Percentiles rank a stretch among this genome's conserved stretches.
These are phyloP conservation scores for Oryza glaberrima DNA, from an alignment of 176 grass and related monocot genomes.

Conservation along the genomic window DNA sequence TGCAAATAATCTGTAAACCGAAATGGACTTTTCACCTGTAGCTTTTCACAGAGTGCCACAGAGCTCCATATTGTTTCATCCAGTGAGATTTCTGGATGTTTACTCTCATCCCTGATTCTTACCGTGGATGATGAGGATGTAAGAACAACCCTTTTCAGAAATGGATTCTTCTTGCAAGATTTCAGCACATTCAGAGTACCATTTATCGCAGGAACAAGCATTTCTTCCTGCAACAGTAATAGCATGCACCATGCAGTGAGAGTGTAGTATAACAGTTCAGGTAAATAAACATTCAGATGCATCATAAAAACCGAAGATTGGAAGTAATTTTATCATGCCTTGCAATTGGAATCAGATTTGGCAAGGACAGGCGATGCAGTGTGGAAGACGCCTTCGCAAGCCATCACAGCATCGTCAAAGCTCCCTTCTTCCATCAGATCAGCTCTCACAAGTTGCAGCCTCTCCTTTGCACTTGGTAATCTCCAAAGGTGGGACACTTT, in stretches of 20 bases:
- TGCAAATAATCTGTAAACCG: neutral
- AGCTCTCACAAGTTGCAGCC: conserved; percentile 71
- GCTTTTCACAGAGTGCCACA: conserved; percentile 70
- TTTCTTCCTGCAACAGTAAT: conserved; percentile 62
- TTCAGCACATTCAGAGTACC: conserved; percentile 84
- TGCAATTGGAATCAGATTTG: conserved; percentile 72
- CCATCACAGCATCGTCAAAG: conserved; percentile 75
- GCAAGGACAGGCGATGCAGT: conserved; percentile 73
- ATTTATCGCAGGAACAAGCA: conserved; percentile 67
- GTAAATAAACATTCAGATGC: neutral
- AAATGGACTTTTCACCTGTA: conserved; percentile 57
- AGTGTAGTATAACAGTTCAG: neutral
- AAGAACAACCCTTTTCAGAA: conserved; percentile 80
- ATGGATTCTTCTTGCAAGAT: conserved; percentile 87
- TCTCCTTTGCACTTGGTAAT: conserved; percentile 71
- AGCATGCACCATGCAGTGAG: neutral
- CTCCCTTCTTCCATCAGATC: conserved; percentile 80
- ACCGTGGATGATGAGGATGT: conserved; percentile 84
- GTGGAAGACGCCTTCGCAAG: conserved; percentile 81
- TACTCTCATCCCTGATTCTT: conserved; percentile 67
- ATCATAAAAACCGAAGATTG: neutral
- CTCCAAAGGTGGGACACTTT: conserved; percentile 84
- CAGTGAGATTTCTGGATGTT: conserved; percentile 52
- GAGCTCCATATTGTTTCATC: conserved; percentile 88
- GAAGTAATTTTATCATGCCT: conserved; percentile 48